Conservation (phyloP, 139 green algal species). For the Picochlorum sp. region DNA sequence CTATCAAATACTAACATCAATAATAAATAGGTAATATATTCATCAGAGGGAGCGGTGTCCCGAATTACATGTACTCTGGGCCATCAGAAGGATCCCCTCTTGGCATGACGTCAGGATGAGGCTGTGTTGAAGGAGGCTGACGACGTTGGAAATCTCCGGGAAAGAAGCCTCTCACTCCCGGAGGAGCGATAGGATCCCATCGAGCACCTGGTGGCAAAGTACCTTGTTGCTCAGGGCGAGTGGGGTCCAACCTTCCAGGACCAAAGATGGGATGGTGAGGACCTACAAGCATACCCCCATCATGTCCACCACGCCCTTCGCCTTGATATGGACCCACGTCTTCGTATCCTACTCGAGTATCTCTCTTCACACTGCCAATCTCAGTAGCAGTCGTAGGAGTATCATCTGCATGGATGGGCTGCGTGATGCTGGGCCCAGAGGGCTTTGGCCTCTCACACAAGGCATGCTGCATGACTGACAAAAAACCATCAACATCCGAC, state of each 20-base stretch:
- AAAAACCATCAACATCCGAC: too few relatives aligned
- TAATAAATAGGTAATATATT: too few relatives aligned
- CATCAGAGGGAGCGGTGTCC: too few relatives aligned
- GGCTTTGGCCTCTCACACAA: too few relatives aligned
- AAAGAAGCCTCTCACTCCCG: constrained; percentile 29
- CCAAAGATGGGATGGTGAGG: constrained; percentile 39
- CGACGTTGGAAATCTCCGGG: constrained; percentile 20
- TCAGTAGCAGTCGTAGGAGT: too few relatives aligned
- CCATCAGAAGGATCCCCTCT: constrained; percentile 19
- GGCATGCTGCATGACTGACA: too few relatives aligned
- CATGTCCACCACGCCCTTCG: background rate
- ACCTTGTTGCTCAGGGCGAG: background rate
- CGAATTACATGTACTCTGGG: constrained; percentile 18
- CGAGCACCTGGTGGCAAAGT: constrained; percentile 22
- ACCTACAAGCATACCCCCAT: constrained; percentile 41
- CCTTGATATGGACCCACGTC: constrained; percentile 25
- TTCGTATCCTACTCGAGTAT: constrained; percentile 12
- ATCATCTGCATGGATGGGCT: too few relatives aligned
- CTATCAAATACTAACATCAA: too few relatives aligned
- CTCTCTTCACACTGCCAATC: background rate
- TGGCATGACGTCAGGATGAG: constrained; percentile 36
- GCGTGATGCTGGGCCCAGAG: too few relatives aligned
- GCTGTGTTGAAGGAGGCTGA: background rate
- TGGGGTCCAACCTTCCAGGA: constrained; percentile 9
- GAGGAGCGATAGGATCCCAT: constrained; percentile 44